Percentiles rank a stretch among this genome's conserved stretches.
phyloP scores from a whole-genome alignment of 1,284 basidiomycete genomes.

The Leccinum cinnamomeum region DNA sequence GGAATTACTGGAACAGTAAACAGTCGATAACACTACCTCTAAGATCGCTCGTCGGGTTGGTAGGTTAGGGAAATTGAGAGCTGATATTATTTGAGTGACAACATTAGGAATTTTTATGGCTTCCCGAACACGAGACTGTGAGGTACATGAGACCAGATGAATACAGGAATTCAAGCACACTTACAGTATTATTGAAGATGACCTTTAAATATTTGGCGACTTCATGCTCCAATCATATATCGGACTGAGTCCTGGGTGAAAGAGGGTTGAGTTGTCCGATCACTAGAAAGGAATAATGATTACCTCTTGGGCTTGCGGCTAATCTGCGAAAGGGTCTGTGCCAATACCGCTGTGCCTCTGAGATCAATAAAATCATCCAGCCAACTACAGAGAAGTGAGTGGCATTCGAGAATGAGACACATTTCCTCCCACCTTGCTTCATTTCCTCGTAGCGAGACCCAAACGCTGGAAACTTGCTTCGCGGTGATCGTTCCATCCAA shows the following conservation, averaged over 20 bases:
- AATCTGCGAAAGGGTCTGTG: slow-evolving; percentile 75
- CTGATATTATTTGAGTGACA: slow-evolving; percentile 81
- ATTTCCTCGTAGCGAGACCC: slow-evolving; percentile 81
- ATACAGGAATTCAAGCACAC: slow-evolving; percentile 24
- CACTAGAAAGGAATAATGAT: slow-evolving; percentile 9
- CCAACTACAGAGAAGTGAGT: slow-evolving; percentile 57
- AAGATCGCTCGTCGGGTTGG: slow-evolving; percentile 79
- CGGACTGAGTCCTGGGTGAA: slow-evolving; percentile 55
- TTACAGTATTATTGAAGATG: slow-evolving; percentile 77
- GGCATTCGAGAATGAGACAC: not conserved
- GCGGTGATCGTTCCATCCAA: slow-evolving; percentile 82
- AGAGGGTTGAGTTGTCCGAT: slow-evolving; percentile 6
- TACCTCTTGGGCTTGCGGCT: slow-evolving; percentile 71
- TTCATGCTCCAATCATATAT: slow-evolving; percentile 83
- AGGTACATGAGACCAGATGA: slow-evolving; percentile 10
- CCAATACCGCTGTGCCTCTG: slow-evolving; percentile 84
- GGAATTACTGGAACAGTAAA: slow-evolving; percentile 57
- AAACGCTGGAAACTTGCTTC: slow-evolving; percentile 77
- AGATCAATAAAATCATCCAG: slow-evolving; percentile 75
- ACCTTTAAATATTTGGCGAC: slow-evolving; percentile 86
- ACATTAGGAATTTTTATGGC: slow-evolving; percentile 78
- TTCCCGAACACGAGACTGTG: slow-evolving; percentile 73
- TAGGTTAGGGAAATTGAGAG: slow-evolving; percentile 83
- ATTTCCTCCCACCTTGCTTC: slow-evolving; percentile 63
- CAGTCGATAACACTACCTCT: slow-evolving; percentile 71